Percentiles rank a stretch among this genome's conserved stretches.
These are phyloP conservation scores for Heterobasidion irregulare DNA, from an alignment of 1,284 basidiomycete species.

Conservation along the genomic window DNA sequence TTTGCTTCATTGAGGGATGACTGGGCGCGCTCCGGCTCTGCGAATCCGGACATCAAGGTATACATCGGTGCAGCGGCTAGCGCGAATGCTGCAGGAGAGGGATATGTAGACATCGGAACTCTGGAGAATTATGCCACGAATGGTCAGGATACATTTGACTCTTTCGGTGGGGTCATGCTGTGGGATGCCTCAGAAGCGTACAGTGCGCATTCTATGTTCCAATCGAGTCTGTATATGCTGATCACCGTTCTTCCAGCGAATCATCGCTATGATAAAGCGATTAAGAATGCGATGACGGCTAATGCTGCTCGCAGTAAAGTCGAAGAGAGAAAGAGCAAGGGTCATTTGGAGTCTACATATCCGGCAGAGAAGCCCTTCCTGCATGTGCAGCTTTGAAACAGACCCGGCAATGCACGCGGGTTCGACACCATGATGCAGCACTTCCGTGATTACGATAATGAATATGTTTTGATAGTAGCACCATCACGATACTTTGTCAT, in stretches of 20 bases:
- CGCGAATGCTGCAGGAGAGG: slow-evolving; percentile 33
- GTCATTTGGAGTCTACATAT: too few relatives aligned
- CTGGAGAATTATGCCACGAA: slow-evolving; percentile 32
- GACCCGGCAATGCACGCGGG: too few relatives aligned
- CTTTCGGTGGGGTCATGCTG: slow-evolving; percentile 63
- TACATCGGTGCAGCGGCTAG: slow-evolving; percentile 53
- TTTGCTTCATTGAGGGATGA: slow-evolving; percentile 33
- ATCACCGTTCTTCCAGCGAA: slow-evolving; percentile 13
- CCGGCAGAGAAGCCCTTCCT: too few relatives aligned
- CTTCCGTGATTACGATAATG: too few relatives aligned
- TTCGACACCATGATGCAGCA: too few relatives aligned
- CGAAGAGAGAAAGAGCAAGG: not conserved
- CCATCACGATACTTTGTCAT: too few relatives aligned
- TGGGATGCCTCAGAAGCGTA: slow-evolving; percentile 22
- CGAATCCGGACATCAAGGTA: slow-evolving; percentile 48
- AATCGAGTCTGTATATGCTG: not conserved
- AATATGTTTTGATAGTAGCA: too few relatives aligned
- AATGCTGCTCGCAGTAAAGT: not conserved
- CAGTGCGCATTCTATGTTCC: slow-evolving; percentile 11
- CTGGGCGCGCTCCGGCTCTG: slow-evolving; percentile 48
- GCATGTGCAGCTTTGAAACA: too few relatives aligned
- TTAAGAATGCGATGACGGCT: slow-evolving; percentile 13
- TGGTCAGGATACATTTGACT: slow-evolving; percentile 39
- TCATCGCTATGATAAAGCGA: slow-evolving; percentile 19
- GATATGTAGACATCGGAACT: slow-evolving; percentile 40